Conservation (phyloP, 2,329 filamentous ascomycete species). For the Penicillium corylophilum region DNA sequence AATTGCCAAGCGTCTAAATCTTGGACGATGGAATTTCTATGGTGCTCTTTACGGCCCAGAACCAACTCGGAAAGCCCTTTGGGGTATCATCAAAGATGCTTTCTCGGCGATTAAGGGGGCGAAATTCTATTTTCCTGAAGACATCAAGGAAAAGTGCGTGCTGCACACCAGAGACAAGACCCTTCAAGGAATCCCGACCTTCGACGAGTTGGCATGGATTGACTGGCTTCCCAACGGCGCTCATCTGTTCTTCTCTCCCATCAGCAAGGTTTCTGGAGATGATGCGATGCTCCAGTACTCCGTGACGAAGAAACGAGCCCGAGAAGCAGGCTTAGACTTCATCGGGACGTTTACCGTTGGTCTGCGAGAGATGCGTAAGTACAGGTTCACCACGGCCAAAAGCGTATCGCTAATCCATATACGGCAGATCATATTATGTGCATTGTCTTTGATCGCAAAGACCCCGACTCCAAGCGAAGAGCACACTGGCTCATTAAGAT, state of each 20-base stretch:
- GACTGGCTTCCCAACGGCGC: not conserved
- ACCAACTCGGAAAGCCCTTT: constrained; percentile 18
- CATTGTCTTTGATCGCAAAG: too few relatives aligned
- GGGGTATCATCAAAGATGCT: constrained; percentile 43
- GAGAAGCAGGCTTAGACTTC: constrained; percentile 52
- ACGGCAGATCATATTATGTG: too few relatives aligned
- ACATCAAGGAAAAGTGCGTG: constrained; percentile 35
- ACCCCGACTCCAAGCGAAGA: not conserved
- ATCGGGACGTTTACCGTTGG: constrained; percentile 54
- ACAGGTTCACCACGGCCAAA: not conserved
- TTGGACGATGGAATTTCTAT: not conserved
- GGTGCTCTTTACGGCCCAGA: not conserved
- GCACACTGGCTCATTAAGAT: not conserved
- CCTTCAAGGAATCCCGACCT: not conserved
- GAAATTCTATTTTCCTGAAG: constrained; percentile 41
- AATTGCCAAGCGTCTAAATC: not conserved
- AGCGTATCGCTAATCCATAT: not conserved
- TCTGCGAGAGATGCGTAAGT: constrained; percentile 51
- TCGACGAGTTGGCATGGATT: not conserved
- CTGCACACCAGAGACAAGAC: constrained; percentile 27
- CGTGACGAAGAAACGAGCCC: constrained; percentile 40
- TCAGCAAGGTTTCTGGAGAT: constrained; percentile 49
- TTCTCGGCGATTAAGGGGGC: constrained; percentile 32
- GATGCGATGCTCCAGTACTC: constrained; percentile 50
- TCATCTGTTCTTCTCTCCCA: constrained; percentile 33